Conservation (phyloP, 2,329 filamentous ascomycete species). For the Fusarium lyarnte region DNA sequence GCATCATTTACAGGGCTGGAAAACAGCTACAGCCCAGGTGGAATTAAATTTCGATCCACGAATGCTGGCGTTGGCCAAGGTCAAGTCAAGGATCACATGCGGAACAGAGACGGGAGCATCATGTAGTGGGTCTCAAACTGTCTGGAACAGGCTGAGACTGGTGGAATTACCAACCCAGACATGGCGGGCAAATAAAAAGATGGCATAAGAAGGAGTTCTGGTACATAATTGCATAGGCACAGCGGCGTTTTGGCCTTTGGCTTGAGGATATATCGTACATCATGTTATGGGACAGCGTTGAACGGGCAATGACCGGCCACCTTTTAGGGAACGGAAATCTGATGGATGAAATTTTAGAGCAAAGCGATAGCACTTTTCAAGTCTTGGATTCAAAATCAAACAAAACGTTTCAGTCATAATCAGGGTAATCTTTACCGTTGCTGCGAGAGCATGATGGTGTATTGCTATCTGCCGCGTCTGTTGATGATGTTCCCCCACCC, state of each 20-base stretch:
- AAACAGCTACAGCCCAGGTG: conserved; percentile 28
- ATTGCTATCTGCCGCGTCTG: not conserved
- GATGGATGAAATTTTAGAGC: not conserved
- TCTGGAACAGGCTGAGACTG: not conserved
- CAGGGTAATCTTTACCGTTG: not conserved
- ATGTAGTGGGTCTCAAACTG: not conserved
- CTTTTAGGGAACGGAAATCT: not conserved
- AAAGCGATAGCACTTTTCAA: not conserved
- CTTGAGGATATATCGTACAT: not conserved
- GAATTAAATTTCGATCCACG: not conserved
- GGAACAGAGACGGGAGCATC: not conserved
- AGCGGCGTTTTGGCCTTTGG: conserved; percentile 6
- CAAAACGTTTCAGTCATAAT: not conserved
- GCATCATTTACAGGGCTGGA: conserved; percentile 11
- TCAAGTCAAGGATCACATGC: not conserved
- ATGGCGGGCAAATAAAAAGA: not conserved
- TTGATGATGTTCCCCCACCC: not conserved
- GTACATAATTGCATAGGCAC: conserved; percentile 1
- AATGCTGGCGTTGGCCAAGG: not conserved
- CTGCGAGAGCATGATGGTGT: not conserved
- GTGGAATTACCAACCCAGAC: not conserved
- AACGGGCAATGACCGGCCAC: not conserved
- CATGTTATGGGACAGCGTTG: conserved; percentile 8
- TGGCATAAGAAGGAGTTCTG: conserved; percentile 32
- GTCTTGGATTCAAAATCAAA: not conserved